Evolutionary conservation across 306 rosid genomes (phyloP), one percentile per base, ranked within the genome.

Genomic region (Senna tora): DNA sequence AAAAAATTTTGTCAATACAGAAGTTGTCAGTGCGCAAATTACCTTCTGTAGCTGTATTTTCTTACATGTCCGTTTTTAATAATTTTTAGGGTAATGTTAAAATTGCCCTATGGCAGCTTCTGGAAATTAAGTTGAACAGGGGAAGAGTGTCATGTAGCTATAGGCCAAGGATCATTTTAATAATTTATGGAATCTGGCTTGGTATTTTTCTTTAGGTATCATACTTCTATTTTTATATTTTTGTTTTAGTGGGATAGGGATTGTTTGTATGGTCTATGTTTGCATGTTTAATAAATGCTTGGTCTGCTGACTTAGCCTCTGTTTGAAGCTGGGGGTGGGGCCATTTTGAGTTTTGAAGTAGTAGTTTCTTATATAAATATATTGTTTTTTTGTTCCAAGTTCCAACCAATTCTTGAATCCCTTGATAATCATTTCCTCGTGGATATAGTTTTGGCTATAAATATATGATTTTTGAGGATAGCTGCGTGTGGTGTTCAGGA

Each of bases 191-290:
- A 60, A 47, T 39, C 63, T 59, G 14, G 43, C 46, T 12, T 41
- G 39, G 13, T 65, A 43, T 52, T 53, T 53, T 16, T 54, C 49
- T 33, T 11, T 4, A 13, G 17, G 34, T 14, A 21, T 51, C 50
- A 51, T 34, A 43, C 16, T n/a, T 52, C 43, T 60, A 13, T 68
- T 60, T 15, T 17, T 41, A 16, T 46, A 45, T 56, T 21, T 65
- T 19, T n/a, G 39, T 55, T 47, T 50, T 21, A 34, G 47, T 20
- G 19, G 47, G 57, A 36, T 41, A 15, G 21, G 30, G 51, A 60
- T 68, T 80, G 70, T 60, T 22, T 53, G 59, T 60, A 65, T 22
- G 12, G 69, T 61, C 64, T 38, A 32, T 39, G 42, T 33, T 15
- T 41, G 30, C 61, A 11, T 60, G 13, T 19, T 20, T 33, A 43